A percentile compares a stretch with the other conserved stretches of the same genome.
Conservation (phyloP, 768 basidiomycete species). For the Mycena indigotica region DNA sequence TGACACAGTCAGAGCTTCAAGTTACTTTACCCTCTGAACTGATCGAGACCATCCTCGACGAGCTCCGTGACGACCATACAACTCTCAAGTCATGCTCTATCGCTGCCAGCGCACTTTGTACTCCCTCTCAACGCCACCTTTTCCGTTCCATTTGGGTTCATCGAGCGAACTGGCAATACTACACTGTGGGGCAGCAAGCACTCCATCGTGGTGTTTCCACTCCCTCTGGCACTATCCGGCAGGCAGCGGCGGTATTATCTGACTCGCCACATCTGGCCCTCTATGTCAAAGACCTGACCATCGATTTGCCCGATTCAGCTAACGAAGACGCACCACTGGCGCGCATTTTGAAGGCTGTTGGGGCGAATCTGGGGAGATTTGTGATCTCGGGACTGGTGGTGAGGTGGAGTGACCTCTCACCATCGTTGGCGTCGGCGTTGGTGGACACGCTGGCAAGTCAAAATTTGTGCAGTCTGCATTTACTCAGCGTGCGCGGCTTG, state of each 20-base stretch:
- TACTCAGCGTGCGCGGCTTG: slow-evolving; percentile 3
- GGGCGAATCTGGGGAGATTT: slow-evolving; percentile 11
- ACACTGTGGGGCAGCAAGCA: neutral
- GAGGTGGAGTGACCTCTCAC: slow-evolving; percentile 8
- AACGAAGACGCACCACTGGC: slow-evolving; percentile 11
- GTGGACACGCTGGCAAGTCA: slow-evolving; percentile 2
- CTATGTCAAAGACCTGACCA: slow-evolving; percentile 11
- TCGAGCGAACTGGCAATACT: slow-evolving; percentile 8
- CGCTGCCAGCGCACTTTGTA: slow-evolving; percentile 2
- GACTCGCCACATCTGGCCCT: slow-evolving; percentile 12
- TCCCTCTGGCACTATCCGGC: slow-evolving; percentile 9
- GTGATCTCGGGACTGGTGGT: slow-evolving; percentile 8
- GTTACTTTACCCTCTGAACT: slow-evolving; percentile 11
- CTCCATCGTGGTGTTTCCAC: slow-evolving; percentile 4
- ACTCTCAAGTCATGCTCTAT: slow-evolving; percentile 12
- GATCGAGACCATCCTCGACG: slow-evolving; percentile 17
- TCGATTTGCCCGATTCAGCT: slow-evolving; percentile 16
- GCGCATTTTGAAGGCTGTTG: neutral
- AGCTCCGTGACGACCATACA: slow-evolving; percentile 10
- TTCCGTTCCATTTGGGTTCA: slow-evolving; percentile 16
- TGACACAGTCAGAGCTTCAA: neutral
- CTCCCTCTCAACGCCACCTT: slow-evolving; percentile 12
- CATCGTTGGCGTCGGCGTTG: neutral
- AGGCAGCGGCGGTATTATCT: neutral
- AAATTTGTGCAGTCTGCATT: slow-evolving; percentile 5